Base-by-base conservation (phyloP, 768 basidiomycete genomes). In the Hortiboletus campestris region DNA sequence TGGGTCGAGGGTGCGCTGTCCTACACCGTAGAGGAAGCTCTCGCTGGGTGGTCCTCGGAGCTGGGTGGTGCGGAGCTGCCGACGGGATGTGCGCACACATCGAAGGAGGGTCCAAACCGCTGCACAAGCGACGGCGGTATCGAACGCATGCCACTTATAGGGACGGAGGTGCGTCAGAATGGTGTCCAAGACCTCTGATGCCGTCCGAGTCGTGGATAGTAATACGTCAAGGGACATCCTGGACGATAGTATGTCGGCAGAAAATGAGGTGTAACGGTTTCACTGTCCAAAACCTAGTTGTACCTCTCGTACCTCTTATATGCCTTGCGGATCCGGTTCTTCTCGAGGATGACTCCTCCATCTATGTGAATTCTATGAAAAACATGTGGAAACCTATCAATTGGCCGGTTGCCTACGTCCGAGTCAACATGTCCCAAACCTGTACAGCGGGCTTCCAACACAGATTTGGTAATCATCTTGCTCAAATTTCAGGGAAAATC, bases 1-100 rank as follows among this genome's bases (percentile, higher is more conserved):
- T 0, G 60, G 49, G 7, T 35, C 11, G 16, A 48, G 10, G 16
- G 57, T 39, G 12, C 45, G 51, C 20, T 53, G 57, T 8, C 53
- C 55, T 1, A 63, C 54, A 4, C 65, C 67, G 10, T 55, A 69
- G 12, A 63, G 13, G 19, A 65, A 25, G 25, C 25, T 25, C 25
- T 25, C 25, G 25, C 25, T 25, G 25, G 25, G 25, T 25, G 25
- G 25, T 8, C 67, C 67, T 28, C 38, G 38, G 1, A 68, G 55
- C 14, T 32, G 29, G 1, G 65, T 65, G 1, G 64, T 65, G 12
- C 34, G 56, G 4, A 56, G 5, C 17, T 35, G 34, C 20, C 35
- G 34, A 16, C 53, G 25, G 14, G 41, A 42, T 7, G 35, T 22
- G 3, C 50, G 51, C 6, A 52, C 4, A 29, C 55, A 44, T 22